A percentile compares a stretch with the other conserved stretches of the same genome.
phyloP scores from a whole-genome alignment of 352 stramenopile genomes.

The Phytopythium sindhum region DNA sequence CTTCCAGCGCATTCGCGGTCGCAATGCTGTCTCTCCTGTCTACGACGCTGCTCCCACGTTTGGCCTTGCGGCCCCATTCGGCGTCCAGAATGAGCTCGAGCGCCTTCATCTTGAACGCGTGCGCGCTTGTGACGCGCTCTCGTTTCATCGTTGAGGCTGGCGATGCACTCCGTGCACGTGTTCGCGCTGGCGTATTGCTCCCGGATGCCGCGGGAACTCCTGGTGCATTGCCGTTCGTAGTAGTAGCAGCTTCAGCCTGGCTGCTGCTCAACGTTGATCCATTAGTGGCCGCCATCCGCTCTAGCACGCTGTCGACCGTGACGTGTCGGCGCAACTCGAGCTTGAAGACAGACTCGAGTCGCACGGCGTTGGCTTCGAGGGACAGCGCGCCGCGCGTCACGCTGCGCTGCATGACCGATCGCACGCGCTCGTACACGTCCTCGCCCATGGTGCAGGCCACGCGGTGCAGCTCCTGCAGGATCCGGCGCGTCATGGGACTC shows the following conservation, averaged over 20 bases:
- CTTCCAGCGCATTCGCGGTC: slow-evolving; percentile 13
- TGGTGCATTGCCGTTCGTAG: slow-evolving; percentile 15
- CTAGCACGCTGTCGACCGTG: slow-evolving; percentile 41
- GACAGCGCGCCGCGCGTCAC: slow-evolving; percentile 38
- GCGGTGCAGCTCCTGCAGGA: slow-evolving; percentile 36
- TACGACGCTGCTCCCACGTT: background rate
- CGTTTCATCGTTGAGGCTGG: slow-evolving; percentile 2
- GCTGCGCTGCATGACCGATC: slow-evolving; percentile 38
- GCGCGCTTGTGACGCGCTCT: slow-evolving; percentile 31
- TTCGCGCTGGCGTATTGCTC: background rate
- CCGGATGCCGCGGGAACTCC: background rate
- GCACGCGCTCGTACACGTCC: slow-evolving; percentile 38
- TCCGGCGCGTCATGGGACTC: slow-evolving; percentile 9
- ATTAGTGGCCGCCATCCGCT: slow-evolving; percentile 23
- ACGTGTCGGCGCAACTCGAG: slow-evolving; percentile 54
- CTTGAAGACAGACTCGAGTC: slow-evolving; percentile 58
- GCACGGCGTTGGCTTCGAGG: slow-evolving; percentile 37
- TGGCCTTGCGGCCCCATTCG: slow-evolving; percentile 13
- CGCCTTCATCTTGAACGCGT: slow-evolving; percentile 60
- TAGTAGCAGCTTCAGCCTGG: slow-evolving; percentile 1
- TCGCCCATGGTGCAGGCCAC: slow-evolving; percentile 38
- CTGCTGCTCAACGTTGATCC: background rate
- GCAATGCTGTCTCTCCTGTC: slow-evolving; percentile 2
- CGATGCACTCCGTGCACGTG: slow-evolving; percentile 11
- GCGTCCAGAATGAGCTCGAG: slow-evolving; percentile 40